Evolutionary conservation across 2,329 filamentous ascomycete genomes (phyloP), one percentile per base, ranked within the genome.

Genomic region (Fusarium floridanum): DNA sequence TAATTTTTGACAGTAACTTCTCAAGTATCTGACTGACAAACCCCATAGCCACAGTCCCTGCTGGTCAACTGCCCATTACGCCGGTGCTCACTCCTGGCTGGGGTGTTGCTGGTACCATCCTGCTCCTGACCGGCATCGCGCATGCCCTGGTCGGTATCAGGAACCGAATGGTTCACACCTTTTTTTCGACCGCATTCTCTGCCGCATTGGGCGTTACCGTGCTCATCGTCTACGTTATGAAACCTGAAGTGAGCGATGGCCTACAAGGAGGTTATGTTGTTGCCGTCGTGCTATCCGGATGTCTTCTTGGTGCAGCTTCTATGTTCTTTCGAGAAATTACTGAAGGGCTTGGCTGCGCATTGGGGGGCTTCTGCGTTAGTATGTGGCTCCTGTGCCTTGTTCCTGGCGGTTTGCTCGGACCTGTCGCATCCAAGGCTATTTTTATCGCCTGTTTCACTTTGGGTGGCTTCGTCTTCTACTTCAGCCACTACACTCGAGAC

Each of bases 351-450:
- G 94, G 93, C 3, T 98, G 94, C 80, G 85, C 96, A n/a, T 86
- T 98, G 0, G 95, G 95, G 29, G 95, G 95, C 1, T 97, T 97
- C 81, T 95, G 92, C 73, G 80, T 97, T 9, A 91, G 92, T 80
- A 97, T 97, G 95, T 98, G 96, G 96, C 87, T 98, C 61, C 87
- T 98, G 55, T 92, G 92, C 27, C 83, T 98, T 50, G 92, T 91
- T 66, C 87, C 91, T 0, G 95, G 95, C 8, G 95, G 95, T 1
- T 85, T 98, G 37, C 86, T 98, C 45, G 85, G 86, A 6, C 86
- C 88, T 3, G 87, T 87, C 1, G 85, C 87, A 17, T 87, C 91
- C 5, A 95, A 92, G 80, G 89, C 90, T 11, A 91, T 93, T 24
- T 93, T 98, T 76, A 96, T 98, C 72, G 88, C 90, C 6, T 89